A percentile compares a stretch with the other conserved stretches of the same genome.
These are phyloP conservation scores for Porodaedalea pini DNA, from an alignment of 1,284 basidiomycete genomes.

Conservation along the genomic window DNA sequence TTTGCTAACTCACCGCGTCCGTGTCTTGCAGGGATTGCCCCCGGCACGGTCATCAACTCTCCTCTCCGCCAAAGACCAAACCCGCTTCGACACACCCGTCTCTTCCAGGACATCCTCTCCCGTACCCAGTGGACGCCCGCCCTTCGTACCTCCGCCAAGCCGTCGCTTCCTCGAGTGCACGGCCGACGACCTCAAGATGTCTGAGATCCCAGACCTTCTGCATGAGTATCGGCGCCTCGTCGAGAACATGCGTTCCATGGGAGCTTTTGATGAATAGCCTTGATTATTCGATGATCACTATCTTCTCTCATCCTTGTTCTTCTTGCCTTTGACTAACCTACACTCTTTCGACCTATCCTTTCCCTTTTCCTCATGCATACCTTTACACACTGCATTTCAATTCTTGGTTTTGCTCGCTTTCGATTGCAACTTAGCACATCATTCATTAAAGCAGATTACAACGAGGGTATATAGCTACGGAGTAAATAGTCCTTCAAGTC, in stretches of 20 bases:
- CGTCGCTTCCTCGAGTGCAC: constrained; percentile 64
- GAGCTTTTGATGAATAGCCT: constrained; percentile 36
- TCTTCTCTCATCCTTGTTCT: background rate
- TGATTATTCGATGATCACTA: constrained; percentile 1
- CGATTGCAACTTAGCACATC: too few species aligned
- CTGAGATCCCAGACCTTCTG: constrained; percentile 72
- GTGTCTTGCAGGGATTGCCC: constrained; percentile 36
- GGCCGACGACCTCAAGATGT: constrained; percentile 68
- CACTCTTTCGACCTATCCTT: too few species aligned
- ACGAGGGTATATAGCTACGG: constrained; percentile 4
- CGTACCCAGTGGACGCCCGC: constrained; percentile 28
- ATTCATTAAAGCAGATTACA: too few species aligned
- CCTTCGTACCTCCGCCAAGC: constrained; percentile 50
- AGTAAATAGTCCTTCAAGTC: background rate
- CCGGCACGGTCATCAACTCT: constrained; percentile 46
- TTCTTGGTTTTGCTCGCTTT: too few species aligned
- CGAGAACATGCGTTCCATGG: constrained; percentile 39
- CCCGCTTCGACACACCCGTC: constrained; percentile 39
- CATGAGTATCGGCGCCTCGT: constrained; percentile 70
- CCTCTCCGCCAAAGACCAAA: constrained; percentile 27
- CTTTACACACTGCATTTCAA: too few species aligned
- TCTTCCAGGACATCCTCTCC: constrained; percentile 48
- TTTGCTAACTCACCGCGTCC: constrained; percentile 6
- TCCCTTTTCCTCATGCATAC: too few species aligned
- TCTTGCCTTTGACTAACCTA: too few species aligned